Conservation (phyloP, 176 grass and related monocot genomes). For the Avena sativa region DNA sequence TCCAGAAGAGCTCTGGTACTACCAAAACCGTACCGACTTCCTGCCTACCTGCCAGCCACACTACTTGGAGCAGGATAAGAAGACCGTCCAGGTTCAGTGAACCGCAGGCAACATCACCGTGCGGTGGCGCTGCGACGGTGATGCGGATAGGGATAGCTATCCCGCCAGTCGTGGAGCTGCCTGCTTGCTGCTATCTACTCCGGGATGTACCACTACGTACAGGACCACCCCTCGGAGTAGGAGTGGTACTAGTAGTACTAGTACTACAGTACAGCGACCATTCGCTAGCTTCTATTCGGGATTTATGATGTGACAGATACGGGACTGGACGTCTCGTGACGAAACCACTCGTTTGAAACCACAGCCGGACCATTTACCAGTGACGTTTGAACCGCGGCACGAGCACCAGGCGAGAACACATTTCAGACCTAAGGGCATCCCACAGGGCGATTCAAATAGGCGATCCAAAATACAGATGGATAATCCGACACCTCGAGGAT, state of each 20-base stretch:
- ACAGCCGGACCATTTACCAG: not conserved
- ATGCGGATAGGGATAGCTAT: not conserved
- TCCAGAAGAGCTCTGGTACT: not conserved
- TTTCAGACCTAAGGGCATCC: not conserved
- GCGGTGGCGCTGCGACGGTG: not conserved
- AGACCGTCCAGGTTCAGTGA: conserved; percentile 29
- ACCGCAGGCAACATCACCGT: not conserved
- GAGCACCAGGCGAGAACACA: not conserved
- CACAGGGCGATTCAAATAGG: too few species aligned
- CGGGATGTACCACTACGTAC: not conserved
- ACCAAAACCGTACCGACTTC: not conserved
- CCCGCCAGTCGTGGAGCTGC: not conserved
- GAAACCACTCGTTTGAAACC: not conserved
- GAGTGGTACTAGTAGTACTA: too few species aligned
- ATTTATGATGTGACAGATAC: not conserved
- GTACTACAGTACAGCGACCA: not conserved
- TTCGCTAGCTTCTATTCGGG: not conserved
- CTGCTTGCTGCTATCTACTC: not conserved
- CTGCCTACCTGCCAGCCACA: not conserved
- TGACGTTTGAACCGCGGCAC: not conserved
- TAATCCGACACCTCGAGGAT: too few species aligned
- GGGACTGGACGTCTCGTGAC: not conserved
- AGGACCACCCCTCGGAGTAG: not conserved
- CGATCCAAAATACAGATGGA: too few species aligned
- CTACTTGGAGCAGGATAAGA: not conserved